Base-by-base conservation (phyloP, 768 basidiomycete genomes). In the Russula virescens region DNA sequence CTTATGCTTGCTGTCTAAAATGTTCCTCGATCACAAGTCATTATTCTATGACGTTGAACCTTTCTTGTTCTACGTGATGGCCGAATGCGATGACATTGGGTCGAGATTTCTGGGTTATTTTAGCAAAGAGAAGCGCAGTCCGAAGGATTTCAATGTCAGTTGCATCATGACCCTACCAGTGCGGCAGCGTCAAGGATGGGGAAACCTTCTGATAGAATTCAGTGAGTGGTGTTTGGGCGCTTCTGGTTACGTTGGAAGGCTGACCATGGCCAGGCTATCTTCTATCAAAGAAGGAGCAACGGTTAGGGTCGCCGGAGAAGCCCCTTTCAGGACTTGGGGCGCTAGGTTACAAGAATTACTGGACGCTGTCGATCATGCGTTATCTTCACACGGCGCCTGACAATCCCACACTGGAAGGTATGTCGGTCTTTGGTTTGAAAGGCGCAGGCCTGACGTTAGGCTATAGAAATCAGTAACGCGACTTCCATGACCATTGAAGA, bases 151-250 rank as follows among this genome's bases (percentile, higher is more conserved):
- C 74, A 99, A 99, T 76, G 86, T 99, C 68, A 96, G 94, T 74
- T 99, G 97, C 79, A 99, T 99, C 71, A 98, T 99, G 95, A 98
- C 97, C 19, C 77, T 99, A 21, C 97, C 97, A 1, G 89, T 98
- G 43, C 79, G 94, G 66, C 96, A 98, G 75, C 78, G 96, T 66
- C 87, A 89, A 74, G 97, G 97, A 0, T 99, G 96, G 95, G 97
- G 97, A 14, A 93, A 94, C 74, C 81, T 93, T 58, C 81, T 99
- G 69, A 98, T 99, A 68, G 97, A 98, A 75, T 98, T 99, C 77
- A 99, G 96, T 98, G 71, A 71, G 93, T 82, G 28, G 38, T 28
- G 18, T 52, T 25, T 56, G n/a, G 25, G 34, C 25, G 43, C 21
- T 35, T 38, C 51, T 11, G 13, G 59, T 46, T 14, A 25, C 47